Base-by-base conservation (phyloP, 768 basidiomycete species). In the Megacollybia marginata region DNA sequence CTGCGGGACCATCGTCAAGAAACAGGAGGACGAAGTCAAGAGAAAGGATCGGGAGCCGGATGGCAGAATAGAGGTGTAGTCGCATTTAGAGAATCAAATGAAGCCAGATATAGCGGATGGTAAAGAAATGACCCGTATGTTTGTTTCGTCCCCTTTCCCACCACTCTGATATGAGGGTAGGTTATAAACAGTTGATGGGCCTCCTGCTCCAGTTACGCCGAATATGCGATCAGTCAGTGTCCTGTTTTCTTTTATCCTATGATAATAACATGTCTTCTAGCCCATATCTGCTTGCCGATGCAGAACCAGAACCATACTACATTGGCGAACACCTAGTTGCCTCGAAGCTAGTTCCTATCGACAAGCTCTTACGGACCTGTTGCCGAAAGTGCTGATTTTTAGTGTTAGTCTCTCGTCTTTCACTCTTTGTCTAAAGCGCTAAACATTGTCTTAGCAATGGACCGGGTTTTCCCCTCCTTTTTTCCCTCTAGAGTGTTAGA, bases 131-230 rank as follows among this genome's bases (percentile, higher is more conserved):
- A 63, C 46, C 58, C 50, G 52, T 58, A 58, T 63, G 68, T 68
- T n/a, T n/a, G n/a, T n/a, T n/a, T n/a, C n/a, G 33, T 47, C 13
- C 32, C 33, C 3, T 8, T 9, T 33, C 23, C 6, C 4, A 28
- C 23, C 7, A 7, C 13, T 42, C 35, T 42, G 28, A 44, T 44
- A 23, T 16, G 47, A 19, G 34, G 13, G 16, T 51, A 80, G 78
- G 69, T 48, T 82, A 76, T 72, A 71, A 65, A 49, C 73, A 72
- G 52, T 67, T 82, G 42, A 80, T 80, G 75, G 84, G 83, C 61
- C 68, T 87, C n/a, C 60, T 88, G 43, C 75, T 87, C 70, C 84
- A 87, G 62, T 67, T 88, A 10, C 73, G 84, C 42, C 76, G 78
- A 68, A 75, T 84, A 44, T 87, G 85, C 62, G 82, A 84, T 57